Evolutionary conservation across 1,284 basidiomycete genomes (phyloP), one percentile per base, ranked within the genome.

Genomic region (Clitocybe nebularis): DNA sequence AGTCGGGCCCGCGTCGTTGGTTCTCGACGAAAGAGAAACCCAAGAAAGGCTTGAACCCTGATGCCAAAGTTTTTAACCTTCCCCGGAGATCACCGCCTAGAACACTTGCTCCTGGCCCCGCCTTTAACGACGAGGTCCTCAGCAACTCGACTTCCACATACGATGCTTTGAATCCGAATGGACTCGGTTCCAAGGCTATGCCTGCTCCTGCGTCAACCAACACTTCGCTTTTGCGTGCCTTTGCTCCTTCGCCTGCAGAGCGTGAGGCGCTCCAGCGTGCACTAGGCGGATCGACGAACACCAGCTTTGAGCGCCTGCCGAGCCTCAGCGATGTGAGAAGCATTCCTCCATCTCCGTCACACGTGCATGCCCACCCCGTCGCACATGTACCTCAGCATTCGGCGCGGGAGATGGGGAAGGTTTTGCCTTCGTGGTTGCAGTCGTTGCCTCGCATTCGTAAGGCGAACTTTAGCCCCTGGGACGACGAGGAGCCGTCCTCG

Each of bases 161-260:
- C 51, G 79, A 81, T 47, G 73, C 72, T 17, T 63, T 81, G 29
- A 80, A 80, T 51, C 77, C 77, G 14, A 79, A 71, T 29, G 73
- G 80, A 16, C 61, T 74, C 17, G 64, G 65, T 26, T 58, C 69
- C 13, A 60, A 54, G 41, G 47, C 60, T 39, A 53, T 69, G 8
- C 58, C 71, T 4, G 63, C 74, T 1, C 56, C 71, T 6, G 56
- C 73, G 17, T 69, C 71, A 14, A 57, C 64, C 4, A 72, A 51
- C 46, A 62, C 64, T 42, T 74, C 74, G 32, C 62, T 84, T 21
- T 70, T 87, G 50, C 84, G 82, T 56, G 87, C 86, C 19, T 90
- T 90, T 61, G 86, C 84, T 23, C 87, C 87, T 30, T 89, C 84
- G 46, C 83, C 81, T 43, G 87, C 80, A 48, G 87, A 90, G 69